Base-by-base conservation (phyloP, 2,329 filamentous ascomycete genomes). In the Diaporthe batatas region DNA sequence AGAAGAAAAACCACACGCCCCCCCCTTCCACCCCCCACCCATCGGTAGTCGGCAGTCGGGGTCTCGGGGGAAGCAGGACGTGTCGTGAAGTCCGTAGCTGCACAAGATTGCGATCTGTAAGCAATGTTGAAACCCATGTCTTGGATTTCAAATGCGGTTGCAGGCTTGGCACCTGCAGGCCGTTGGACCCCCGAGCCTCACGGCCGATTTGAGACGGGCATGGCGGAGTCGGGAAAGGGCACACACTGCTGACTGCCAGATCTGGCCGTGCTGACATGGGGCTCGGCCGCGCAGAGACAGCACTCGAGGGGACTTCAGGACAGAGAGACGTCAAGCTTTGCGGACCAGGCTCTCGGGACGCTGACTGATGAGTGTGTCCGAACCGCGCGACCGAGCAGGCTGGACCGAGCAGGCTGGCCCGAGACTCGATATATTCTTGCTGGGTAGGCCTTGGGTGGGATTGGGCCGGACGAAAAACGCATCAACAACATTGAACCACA, bases 91-190 rank as follows among this genome's bases (percentile, higher is more conserved):
- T 21, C 6, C 8, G 29, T 29, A 29, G 14, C 42, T 64, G 59
- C 36, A 62, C 36, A 44, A 8, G 18, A 21, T 16, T 65, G 59
- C 25, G 59, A 65, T 65, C 62, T 34, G 62, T 65, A 65, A 65
- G 44, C 62, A 65, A 36, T 14, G 44, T 65, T 65, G 62, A 65
- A 65, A 65, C 62, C 62, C 62, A 23, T n/a, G n/a, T 53, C 32
- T 67, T 67, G 62, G 62, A 53, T 67, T 67, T 67, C 44, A 53
- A 67, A 67, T 67, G 62, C 47, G n/a, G n/a, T 49, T 53, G 29
- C 44, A 65, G 62, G 29, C 62, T 65, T 65, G 62, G 29, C 62
- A 53, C 8, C 62, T 67, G 62, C 47, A 53, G 1, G 42, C 23
- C 25, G 10, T 25, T 65, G 44, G 36, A 51, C 11, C 42, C 42